These are phyloP conservation scores for Jatropha multifida DNA, from an alignment of 441 rosid genomes.

Conservation along the genomic window DNA sequence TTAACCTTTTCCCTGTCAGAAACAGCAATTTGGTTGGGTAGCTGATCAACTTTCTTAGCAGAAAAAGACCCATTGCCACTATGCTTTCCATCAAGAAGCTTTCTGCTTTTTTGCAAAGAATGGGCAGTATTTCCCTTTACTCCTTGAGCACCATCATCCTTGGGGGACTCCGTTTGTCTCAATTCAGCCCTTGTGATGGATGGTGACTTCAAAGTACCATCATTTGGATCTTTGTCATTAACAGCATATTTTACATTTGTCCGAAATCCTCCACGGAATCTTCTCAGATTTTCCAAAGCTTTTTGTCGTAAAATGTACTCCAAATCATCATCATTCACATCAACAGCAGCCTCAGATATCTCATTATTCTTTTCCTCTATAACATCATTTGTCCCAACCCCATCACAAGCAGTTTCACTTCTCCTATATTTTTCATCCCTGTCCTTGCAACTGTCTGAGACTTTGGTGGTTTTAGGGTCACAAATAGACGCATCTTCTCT, in stretches of 20 bases:
- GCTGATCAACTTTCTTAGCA: slow-evolving; percentile 21
- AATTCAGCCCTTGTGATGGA: slow-evolving; percentile 22
- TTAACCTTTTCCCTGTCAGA: slow-evolving; percentile 29
- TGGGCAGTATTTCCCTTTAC: slow-evolving; percentile 11
- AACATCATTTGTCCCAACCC: slow-evolving; percentile 20
- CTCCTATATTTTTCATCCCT: slow-evolving; percentile 15
- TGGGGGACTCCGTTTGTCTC: slow-evolving; percentile 23
- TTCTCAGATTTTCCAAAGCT: slow-evolving; percentile 76
- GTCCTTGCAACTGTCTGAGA: slow-evolving; percentile 23
- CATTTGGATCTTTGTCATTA: slow-evolving; percentile 28
- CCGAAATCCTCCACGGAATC: slow-evolving; percentile 47
- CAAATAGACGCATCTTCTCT: slow-evolving; percentile 33
- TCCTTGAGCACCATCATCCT: slow-evolving; percentile 22
- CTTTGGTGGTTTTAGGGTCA: slow-evolving; percentile 16
- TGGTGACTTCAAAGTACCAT: slow-evolving; percentile 22
- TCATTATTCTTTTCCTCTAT: slow-evolving; percentile 24
- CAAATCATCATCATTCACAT: slow-evolving; percentile 39
- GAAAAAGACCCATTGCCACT: neutral
- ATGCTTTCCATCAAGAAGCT: slow-evolving; percentile 4
- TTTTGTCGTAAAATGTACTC: slow-evolving; percentile 67
- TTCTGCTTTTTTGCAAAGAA: slow-evolving; percentile 12
- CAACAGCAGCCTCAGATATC: slow-evolving; percentile 28
- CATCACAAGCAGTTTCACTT: slow-evolving; percentile 31
- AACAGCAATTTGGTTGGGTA: slow-evolving; percentile 26
- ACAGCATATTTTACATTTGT: slow-evolving; percentile 21